Evolutionary conservation across 768 basidiomycete species (phyloP).

Genomic region (Pisolithus albus): DNA sequence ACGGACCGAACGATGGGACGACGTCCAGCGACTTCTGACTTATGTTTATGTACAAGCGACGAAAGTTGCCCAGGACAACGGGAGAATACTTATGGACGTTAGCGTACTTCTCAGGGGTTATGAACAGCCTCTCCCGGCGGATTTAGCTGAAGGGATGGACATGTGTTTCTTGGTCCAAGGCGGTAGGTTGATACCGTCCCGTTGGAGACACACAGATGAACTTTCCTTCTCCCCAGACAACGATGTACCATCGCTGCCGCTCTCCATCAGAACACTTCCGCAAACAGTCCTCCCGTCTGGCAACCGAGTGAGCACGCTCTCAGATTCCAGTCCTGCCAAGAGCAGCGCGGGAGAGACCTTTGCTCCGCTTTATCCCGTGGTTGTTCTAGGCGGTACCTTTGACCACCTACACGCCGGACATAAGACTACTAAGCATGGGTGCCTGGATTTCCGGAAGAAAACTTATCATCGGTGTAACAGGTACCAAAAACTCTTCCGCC

Average conservation of each 20-base stretch:
- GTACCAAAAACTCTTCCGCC: conserved; percentile 33
- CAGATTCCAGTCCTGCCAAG: not conserved
- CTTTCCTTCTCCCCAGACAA: conserved; percentile 27
- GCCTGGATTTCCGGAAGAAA: conserved; percentile 74
- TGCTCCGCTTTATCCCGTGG: conserved; percentile 46
- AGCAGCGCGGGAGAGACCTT: not conserved
- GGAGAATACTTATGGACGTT: conserved; percentile 68
- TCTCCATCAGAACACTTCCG: conserved; percentile 33
- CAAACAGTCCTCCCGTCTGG: conserved; percentile 15
- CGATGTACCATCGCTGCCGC: conserved; percentile 37
- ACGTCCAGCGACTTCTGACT: conserved; percentile 70
- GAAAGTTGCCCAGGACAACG: conserved; percentile 57
- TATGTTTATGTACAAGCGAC: conserved; percentile 85
- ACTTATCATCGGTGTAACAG: conserved; percentile 86
- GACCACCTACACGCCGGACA: conserved; percentile 97
- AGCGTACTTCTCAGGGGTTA: conserved; percentile 68
- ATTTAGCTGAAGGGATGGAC: conserved; percentile 33
- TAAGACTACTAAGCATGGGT: conserved; percentile 90
- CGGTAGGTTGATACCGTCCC: conserved; percentile 28
- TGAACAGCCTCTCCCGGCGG: conserved; percentile 35
- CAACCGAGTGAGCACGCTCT: conserved; percentile 4
- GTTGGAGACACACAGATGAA: conserved; percentile 3
- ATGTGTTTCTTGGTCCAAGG: conserved; percentile 39
- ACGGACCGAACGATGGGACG: conserved; percentile 51
- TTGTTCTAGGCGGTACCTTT: conserved; percentile 93